Base-by-base conservation (phyloP, 306 rosid species). In the Quercus cerris region DNA sequence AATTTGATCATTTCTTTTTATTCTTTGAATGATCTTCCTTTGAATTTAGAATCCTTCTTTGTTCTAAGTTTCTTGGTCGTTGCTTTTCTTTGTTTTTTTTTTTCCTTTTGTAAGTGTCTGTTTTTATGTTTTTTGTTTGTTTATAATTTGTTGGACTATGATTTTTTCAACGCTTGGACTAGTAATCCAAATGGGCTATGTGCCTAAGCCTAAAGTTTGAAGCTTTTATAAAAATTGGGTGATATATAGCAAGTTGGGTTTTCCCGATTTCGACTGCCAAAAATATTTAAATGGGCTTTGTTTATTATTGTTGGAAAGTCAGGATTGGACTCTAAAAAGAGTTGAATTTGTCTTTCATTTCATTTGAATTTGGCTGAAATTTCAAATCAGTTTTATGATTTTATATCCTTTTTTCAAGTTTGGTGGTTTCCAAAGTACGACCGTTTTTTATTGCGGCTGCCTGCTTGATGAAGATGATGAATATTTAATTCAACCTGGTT, bases 71-170 rank as follows among this genome's bases (percentile, higher is more conserved):
- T 69, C 22, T 77, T 12, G 77, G 59, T 44, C 58, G 27, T 22
- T 81, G 56, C 46, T 56, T 12, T 61, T 77, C 17, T 28, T 1
- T 8, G 71, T 59, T 55, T 52, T 49, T 63, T 67, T 31, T 20
- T 4, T 46, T 44, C 3, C 17, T 13, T 49, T 3, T 49, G 52
- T 49, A 17, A 12, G 54, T 49, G 54, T 49, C 15, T 49, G 54
- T 49, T 49, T 55, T 49, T 49, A 13, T 12, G 54, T 49, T 49
- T 59, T 49, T 46, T 52, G 56, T 70, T 73, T 56, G 41, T 46
- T 64, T 58, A 41, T 81, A 84, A 78, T 70, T 80, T 74, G 86
- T 88, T 88, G 88, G 97, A 91, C 94, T 83, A 71, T 31, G 82
- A 81, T 77, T 73, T 83, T 85, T 88, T 87, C 89, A 84, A 87